Conservation (phyloP, 305 asterid species). For the Solanum chacoense region DNA sequence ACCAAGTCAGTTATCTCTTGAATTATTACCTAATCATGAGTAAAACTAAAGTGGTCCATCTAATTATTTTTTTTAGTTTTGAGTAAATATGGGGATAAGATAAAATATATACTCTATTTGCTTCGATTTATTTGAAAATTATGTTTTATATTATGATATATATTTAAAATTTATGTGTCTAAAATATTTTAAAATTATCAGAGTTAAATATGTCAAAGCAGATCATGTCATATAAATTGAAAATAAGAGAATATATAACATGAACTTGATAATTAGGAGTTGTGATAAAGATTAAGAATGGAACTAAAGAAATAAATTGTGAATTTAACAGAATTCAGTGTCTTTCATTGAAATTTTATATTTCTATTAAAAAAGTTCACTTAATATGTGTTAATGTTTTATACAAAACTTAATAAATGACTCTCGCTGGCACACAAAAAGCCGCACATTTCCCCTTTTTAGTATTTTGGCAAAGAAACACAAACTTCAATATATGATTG, state of each 20-base stretch:
- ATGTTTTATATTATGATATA: not conserved
- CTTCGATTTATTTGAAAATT: not conserved
- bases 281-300: not conserved
- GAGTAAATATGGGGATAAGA: not conserved
- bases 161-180: not conserved
- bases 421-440: not conserved
- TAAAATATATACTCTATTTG: not conserved
- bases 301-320: accelerated
- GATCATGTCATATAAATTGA: too few species aligned
- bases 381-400: not conserved
- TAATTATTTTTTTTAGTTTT: not conserved
- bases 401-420: not conserved
- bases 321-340: too few species aligned
- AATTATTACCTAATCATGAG: not conserved
- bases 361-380: too few species aligned
- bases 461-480: not conserved
- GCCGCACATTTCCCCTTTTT: not conserved
- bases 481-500: not conserved
- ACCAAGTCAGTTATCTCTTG: not conserved
- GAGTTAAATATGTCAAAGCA: not conserved
- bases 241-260: not conserved
- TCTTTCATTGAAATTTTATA: too few species aligned
- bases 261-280: not conserved
- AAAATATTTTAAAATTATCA: too few species aligned
- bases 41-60: not conserved